phyloP scores from a whole-genome alignment of 345 rosid genomes.

The Corchorus olitorius region DNA sequence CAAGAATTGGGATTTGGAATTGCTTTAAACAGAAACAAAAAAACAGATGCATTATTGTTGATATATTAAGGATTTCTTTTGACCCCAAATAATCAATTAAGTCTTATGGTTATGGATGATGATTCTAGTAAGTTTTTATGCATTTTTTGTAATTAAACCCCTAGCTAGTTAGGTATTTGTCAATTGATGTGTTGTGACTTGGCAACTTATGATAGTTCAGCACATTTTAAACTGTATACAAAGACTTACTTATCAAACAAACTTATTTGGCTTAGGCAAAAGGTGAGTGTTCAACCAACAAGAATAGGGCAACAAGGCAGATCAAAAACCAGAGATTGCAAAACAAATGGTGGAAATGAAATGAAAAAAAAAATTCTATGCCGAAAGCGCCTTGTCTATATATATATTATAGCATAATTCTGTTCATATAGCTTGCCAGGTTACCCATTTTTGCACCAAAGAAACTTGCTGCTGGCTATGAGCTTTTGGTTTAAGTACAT shows the following conservation, averaged over 20 bases:
- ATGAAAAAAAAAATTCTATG: no score
- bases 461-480: conserved; percentile 5
- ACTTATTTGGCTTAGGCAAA: background rate
- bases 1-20: background rate
- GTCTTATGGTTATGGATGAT: conserved; percentile 13
- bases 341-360: conserved; percentile 5
- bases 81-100: conserved; percentile 2
- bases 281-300: conserved; percentile 2
- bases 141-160: background rate
- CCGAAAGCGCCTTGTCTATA: background rate
- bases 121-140: background rate
- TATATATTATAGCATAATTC: background rate
- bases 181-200: background rate
- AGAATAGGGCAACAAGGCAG: background rate
- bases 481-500: conserved; percentile 3
- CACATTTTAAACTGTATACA: background rate
- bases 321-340: background rate
- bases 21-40: background rate
- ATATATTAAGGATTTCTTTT: background rate
- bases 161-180: conserved; percentile 12
- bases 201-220: background rate
- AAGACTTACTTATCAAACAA: background rate
- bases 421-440: conserved; percentile 5
- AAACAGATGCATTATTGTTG: background rate
- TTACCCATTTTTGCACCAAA: background rate